phyloP scores from a whole-genome alignment of 305 asterid species.

The Solanum hybrid region DNA sequence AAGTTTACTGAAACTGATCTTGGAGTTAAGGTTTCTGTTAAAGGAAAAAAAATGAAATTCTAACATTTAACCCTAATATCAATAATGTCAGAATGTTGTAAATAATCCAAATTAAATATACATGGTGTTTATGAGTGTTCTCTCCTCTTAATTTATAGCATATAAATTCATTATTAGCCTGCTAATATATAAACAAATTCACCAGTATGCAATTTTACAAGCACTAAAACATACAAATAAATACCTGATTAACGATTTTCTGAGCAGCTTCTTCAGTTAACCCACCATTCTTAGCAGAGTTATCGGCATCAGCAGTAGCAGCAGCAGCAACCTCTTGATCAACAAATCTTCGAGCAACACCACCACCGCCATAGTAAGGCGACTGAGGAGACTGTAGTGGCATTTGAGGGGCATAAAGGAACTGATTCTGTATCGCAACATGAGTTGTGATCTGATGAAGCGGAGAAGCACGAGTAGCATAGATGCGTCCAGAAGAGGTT shows the following conservation, averaged over 20 bases:
- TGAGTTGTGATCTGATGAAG: background rate
- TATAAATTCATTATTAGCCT: background rate
- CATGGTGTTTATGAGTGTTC: background rate
- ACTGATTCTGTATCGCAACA: background rate
- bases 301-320: background rate
- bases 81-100: background rate
- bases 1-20: background rate
- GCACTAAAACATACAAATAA: background rate
- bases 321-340: slow-evolving; percentile 11
- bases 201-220: background rate
- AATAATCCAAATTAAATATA: background rate
- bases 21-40: background rate
- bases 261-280: slow-evolving; percentile 9
- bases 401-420: slow-evolving; percentile 1
- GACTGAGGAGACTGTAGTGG: background rate
- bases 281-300: background rate
- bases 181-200: background rate
- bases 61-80: background rate
- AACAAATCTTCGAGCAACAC: slow-evolving; percentile 4
- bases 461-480: slow-evolving; percentile 13
- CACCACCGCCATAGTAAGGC: background rate
- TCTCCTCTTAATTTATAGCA: background rate
- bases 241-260: slow-evolving; percentile 12
- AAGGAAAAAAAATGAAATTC: background rate
- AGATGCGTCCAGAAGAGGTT: slow-evolving; percentile 25